Conservation (phyloP, 129 eudicot genomes). For the Artemisia tridentata region DNA sequence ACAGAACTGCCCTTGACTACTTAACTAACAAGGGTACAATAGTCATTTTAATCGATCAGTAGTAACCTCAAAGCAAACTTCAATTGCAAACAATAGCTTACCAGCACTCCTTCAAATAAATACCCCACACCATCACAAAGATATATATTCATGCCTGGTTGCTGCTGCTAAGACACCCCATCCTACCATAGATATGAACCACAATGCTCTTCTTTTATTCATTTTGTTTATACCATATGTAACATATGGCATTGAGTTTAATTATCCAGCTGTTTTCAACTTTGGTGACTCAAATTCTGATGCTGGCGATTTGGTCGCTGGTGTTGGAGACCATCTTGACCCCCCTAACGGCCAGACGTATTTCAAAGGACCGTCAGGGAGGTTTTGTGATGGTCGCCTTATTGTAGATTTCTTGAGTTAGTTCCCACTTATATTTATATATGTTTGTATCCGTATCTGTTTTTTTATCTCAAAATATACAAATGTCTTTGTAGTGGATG, state of each 20-base stretch:
- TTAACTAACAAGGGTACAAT: slow-evolving; percentile 3
- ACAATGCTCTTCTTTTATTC: slow-evolving; percentile 27
- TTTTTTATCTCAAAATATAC: neutral
- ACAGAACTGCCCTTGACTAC: slow-evolving; percentile 6
- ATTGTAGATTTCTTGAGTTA: slow-evolving; percentile 77
- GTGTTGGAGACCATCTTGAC: slow-evolving; percentile 41
- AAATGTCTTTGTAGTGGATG: slow-evolving; percentile 62
- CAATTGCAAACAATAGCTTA: neutral
- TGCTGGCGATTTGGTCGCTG: slow-evolving; percentile 70
- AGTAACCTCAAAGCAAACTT: slow-evolving; percentile 16
- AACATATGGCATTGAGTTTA: slow-evolving; percentile 50
- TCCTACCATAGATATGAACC: slow-evolving; percentile 14
- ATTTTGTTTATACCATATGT: slow-evolving; percentile 30
- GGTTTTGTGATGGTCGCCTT: slow-evolving; percentile 86
- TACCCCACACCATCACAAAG: neutral
- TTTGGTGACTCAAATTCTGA: slow-evolving; percentile 96
- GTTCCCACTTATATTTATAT: slow-evolving; percentile 4
- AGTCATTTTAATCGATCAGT: neutral
- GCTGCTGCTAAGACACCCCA: slow-evolving; percentile 1
- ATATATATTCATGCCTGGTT: neutral
- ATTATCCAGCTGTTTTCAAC: slow-evolving; percentile 87
- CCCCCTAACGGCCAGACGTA: slow-evolving; percentile 73
- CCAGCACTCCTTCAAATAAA: slow-evolving; percentile 5
- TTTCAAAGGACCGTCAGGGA: slow-evolving; percentile 78
- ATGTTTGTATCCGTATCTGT: slow-evolving; percentile 9